Evolutionary conservation across 78 protist species (phyloP), one percentile per base, ranked within the genome.

Genomic region (Dictyostelium brefeldianum): DNA sequence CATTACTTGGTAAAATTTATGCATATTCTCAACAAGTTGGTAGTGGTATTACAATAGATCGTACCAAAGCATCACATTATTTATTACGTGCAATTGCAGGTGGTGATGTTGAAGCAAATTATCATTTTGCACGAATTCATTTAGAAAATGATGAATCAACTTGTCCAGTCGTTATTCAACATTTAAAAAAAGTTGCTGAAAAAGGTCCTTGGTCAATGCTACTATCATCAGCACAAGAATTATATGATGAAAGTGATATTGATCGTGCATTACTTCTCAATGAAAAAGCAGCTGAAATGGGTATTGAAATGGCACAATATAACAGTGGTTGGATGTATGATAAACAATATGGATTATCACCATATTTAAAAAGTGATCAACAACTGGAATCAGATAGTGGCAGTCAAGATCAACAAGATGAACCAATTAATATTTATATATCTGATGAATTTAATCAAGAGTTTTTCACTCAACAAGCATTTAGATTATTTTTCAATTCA

Each of bases 271-370:
- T 94, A 12, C 20, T 81, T 14, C 65, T 83, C 18, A 96, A 84
- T 79, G 96, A 94, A 56, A 56, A 77, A 53, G 94, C 89, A 6
- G 96, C 97, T 6, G 98, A 96, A 87, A 89, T 81, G 69, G 98
- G 98, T 20, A 85, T 67, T 25, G 98, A 97, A 77, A 20, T 94
- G 11, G 98, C 98, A 48, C 98, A 95, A 80, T 27, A 53, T 22
- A 97, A 97, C 67, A 95, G 95, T 7, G 98, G 95, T 22, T 93
- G 73, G 83, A 31, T 96, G 78, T 79, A 83, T 20, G 98, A 96
- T 83, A 56, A 75, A 89, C 57, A 22, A 12, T 18, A 47, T 78
- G 83, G 83, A 27, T 8, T 65, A 29, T 65, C 73, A 14, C 41
- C 22, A 65, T 65, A 65, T 14, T 27, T 27, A 27, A 65, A 29